Base-by-base conservation (phyloP, 495 filamentous ascomycete genomes). In the Aspergillus homomorphus region DNA sequence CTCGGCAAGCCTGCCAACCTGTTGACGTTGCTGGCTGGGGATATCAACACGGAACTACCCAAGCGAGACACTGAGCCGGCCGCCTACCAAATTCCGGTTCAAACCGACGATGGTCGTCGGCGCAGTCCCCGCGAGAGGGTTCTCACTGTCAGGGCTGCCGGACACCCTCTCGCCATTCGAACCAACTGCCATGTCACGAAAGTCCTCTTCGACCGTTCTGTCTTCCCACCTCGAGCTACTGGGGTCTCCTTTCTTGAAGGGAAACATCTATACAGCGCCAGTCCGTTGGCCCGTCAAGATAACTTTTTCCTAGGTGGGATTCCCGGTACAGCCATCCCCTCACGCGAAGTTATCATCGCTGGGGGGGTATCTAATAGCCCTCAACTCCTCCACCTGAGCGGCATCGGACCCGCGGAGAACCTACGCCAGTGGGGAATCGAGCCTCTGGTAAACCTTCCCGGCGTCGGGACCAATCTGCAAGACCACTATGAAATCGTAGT, bases 211-310 rank as follows among this genome's bases (percentile, higher is more conserved):
- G 75, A 82, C 61, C 73, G 63, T 8, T 57, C 70, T 30, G 69
- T 66, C 8, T 30, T 50, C 7, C 75, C 68, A 49, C 82, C 84
- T 0, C 67, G 66, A n/a, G 87, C 87, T 16, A 81, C 71, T 1
- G 87, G 87, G n/a, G 78, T 90, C 43, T 78, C 84, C 30, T 89
- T 81, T 66, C 77, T 89, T 5, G 70, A 72, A 16, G 86, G 86
- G 18, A 60, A 79, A 19, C 67, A 75, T 51, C 72, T 89, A 7
- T 89, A 89, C 71, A 71, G 79, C 42, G 85, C 87, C 0, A 80
- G 82, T 53, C 83, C 82, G 12, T 66, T 67, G 24, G 53, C 71
- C 19, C 19, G 15, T 18, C 3, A 50, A 18, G 21, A 33, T 51
- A 1, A 51, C 62, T 9, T 9, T 9, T 58, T 68, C 4, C 52